Percentiles rank a stretch among this genome's conserved stretches.
Conservation (phyloP, 2,329 filamentous ascomycete genomes). For the Trichophyton rubrum region DNA sequence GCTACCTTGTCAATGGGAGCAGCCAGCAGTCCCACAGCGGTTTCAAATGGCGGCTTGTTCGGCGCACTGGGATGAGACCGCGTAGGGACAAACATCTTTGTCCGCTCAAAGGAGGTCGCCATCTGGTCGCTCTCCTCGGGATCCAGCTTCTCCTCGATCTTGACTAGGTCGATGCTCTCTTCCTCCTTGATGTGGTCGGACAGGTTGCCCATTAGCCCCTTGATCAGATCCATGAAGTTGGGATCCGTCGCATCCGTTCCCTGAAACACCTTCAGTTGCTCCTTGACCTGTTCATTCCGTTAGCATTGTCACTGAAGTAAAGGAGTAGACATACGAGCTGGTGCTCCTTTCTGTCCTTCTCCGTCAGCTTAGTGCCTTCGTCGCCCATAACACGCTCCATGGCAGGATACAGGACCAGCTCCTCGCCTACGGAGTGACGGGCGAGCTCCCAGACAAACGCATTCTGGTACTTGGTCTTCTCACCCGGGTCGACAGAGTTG, state of each 20-base stretch:
- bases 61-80: conserved; percentile 41
- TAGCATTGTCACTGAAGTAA: neutral
- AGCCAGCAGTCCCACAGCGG: conserved; percentile 40
- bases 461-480: conserved; percentile 35
- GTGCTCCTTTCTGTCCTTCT: conserved; percentile 39
- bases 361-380: conserved; percentile 32
- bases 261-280: conserved; percentile 40
- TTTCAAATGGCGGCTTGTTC: conserved; percentile 45
- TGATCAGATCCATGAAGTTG: conserved; percentile 35
- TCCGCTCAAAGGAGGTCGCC: conserved; percentile 37
- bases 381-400: conserved; percentile 36
- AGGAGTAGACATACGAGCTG: conserved; percentile 24
- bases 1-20: conserved; percentile 46
- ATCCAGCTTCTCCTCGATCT: conserved; percentile 35
- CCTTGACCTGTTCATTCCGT: conserved; percentile 35
- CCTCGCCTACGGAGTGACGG: conserved; percentile 38
- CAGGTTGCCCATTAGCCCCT: conserved; percentile 34
- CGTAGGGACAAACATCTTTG: conserved; percentile 43
- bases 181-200: conserved; percentile 40
- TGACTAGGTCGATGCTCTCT: conserved; percentile 38
- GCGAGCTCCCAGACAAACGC: conserved; percentile 41
- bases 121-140: conserved; percentile 26
- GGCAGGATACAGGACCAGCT: conserved; percentile 41
- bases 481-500: conserved; percentile 27
- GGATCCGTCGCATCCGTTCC: conserved; percentile 29